Base-by-base conservation (phyloP, 176 grass and related monocot species). In the Tuctoria greenei region DNA sequence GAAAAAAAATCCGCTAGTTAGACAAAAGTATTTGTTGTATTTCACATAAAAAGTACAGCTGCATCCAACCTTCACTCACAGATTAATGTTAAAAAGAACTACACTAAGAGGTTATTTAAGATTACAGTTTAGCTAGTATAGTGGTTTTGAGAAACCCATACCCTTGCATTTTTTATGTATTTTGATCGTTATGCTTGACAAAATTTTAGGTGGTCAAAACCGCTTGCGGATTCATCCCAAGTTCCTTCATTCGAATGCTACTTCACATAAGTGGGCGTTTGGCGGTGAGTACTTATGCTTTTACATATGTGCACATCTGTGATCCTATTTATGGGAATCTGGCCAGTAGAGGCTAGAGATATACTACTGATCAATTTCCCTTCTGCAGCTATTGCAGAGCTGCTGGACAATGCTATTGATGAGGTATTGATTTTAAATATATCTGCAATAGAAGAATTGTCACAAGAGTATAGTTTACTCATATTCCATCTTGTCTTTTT, bases 211-310 rank as follows among this genome's bases (percentile, higher is more conserved):
- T 87, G 65, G 49, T 1, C 80, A 87, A 36, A 87, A 91, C 64
- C 71, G 50, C 38, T 71, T 91, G 43, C 71, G 76, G 80, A 62
- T 91, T 71, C 81, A 87, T 74, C 88, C 88, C 74, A 91, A 91
- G 67, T 91, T 91, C 75, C 88, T 91, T 67, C 88, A 87, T 70
- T 90, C 88, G 9, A 90, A 90, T 77, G 88, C 88, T 49, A 91
- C 88, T 65, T 91, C 88, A 38, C 88, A 91, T 69, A 91, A 87
- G 55, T 91, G 88, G 88, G 80, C 71, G 44, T 87, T 91, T 77
- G 88, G 84, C 71, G 88, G 88, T 91, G 35, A 39, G 84, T 87
- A 56, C 44, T 36, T 74, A 26, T 73, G 23, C 37, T 86, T 90
- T 61, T 10, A 18, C 24, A 31, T 45, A 12, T 25, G 55, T 31